Evolutionary conservation across 306 rosid species (phyloP).

Genomic region (Fragaria vesca): DNA sequence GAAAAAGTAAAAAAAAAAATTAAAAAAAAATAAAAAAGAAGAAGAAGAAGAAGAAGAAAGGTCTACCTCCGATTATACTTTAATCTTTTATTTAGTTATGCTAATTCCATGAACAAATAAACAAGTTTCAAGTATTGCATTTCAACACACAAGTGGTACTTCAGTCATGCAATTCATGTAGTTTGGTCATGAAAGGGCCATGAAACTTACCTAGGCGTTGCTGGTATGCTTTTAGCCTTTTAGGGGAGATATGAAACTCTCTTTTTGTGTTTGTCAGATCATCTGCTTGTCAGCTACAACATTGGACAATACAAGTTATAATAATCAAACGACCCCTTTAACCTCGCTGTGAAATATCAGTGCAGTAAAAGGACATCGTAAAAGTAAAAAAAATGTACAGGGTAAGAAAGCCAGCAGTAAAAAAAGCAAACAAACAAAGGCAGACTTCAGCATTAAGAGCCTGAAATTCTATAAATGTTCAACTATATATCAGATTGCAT

Average conservation of each 20-base stretch:
- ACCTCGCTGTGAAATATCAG: background rate
- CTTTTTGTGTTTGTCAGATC: too few species aligned
- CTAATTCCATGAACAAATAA: too few species aligned
- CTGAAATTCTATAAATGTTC: background rate
- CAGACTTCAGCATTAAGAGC: background rate
- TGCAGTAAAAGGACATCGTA: too few species aligned
- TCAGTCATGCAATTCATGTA: too few species aligned
- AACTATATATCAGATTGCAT: background rate
- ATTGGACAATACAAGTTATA: background rate
- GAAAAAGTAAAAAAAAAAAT: too few species aligned
- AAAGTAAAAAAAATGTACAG: background rate
- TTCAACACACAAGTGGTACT: too few species aligned
- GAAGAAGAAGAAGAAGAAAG: too few species aligned
- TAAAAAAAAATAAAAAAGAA: too few species aligned
- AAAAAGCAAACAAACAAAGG: background rate
- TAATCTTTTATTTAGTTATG: too few species aligned
- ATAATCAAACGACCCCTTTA: background rate
- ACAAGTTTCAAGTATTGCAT: too few species aligned
- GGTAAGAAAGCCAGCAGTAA: background rate
- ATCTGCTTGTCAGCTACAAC: background rate
- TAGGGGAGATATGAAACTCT: too few species aligned
- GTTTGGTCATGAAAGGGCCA: background rate
- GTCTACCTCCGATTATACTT: too few species aligned
- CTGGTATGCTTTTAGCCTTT: background rate
- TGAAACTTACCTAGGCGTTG: background rate